A percentile compares a stretch with the other conserved stretches of the same genome.
Evolutionary conservation across 257 asterid species (phyloP).

Genomic region (Solanum chmielewskii): DNA sequence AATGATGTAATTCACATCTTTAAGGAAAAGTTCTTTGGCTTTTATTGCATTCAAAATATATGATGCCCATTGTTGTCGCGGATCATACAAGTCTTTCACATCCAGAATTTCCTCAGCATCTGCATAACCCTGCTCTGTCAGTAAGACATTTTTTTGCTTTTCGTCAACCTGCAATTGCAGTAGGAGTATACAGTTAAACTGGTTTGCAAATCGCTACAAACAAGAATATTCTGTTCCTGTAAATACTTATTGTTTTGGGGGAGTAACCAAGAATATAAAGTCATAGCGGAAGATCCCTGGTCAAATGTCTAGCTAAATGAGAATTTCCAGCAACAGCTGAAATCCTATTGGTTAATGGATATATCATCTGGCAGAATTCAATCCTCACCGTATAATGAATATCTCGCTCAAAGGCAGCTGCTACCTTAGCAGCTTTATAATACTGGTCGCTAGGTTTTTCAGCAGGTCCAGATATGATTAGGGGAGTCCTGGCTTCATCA

Average conservation of each 20-base stretch:
- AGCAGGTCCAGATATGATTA: conserved; percentile 95
- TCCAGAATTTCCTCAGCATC: conserved; percentile 95
- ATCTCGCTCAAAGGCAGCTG: conserved; percentile 80
- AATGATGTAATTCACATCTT: conserved; percentile 87
- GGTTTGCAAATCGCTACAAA: neutral
- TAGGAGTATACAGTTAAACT: neutral
- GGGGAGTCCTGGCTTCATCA: conserved; percentile 99
- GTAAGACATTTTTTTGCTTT: conserved; percentile 76
- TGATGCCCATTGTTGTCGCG: conserved; percentile 98
- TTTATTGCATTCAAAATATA: conserved; percentile 85
- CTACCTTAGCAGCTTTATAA: conserved; percentile 95
- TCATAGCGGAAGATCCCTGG: neutral
- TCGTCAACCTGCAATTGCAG: conserved; percentile 81
- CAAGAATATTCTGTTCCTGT: neutral
- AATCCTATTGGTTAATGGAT: neutral
- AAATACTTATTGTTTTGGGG: neutral
- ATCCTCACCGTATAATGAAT: conserved; percentile 80
- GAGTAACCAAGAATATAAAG: neutral
- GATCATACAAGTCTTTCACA: conserved; percentile 92
- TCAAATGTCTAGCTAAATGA: neutral
- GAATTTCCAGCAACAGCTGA: neutral
- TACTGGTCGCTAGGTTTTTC: conserved; percentile 93
- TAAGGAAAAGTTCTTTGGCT: conserved; percentile 92
- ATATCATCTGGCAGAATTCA: conserved; percentile 7
- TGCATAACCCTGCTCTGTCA: conserved; percentile 94